Conservation (phyloP, 306 rosid species). For the Acmispon strigosus region DNA sequence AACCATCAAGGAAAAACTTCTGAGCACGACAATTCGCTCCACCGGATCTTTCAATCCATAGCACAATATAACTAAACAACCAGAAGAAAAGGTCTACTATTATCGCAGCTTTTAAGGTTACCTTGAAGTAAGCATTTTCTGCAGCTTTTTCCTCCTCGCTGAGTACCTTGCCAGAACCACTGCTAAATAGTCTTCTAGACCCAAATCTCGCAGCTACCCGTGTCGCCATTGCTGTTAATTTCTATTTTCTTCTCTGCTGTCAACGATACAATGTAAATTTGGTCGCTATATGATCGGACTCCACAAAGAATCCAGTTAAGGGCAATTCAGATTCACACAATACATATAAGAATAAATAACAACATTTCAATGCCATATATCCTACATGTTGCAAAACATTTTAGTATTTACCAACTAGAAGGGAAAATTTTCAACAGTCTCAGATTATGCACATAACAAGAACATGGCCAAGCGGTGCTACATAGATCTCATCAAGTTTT, state of each 20-base stretch:
- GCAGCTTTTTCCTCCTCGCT: constrained; percentile 87
- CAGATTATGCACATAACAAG: not conserved
- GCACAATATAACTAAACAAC: not conserved
- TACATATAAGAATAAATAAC: not conserved
- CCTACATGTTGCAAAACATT: not conserved
- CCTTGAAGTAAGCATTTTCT: constrained; percentile 77
- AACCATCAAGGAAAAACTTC: not conserved
- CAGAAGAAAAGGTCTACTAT: not conserved
- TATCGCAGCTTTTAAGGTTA: not conserved
- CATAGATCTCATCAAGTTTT: not conserved
- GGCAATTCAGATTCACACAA: not conserved
- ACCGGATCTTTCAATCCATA: not conserved
- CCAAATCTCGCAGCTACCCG: constrained; percentile 48
- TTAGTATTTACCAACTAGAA: not conserved
- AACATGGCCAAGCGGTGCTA: not conserved
- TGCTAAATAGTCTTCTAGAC: constrained; percentile 63
- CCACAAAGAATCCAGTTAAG: not conserved
- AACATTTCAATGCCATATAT: not conserved
- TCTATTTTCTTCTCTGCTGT: constrained; percentile 19
- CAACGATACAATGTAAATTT: not conserved
- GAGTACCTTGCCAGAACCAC: constrained; percentile 72
- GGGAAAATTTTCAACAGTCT: not conserved
- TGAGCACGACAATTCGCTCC: not conserved
- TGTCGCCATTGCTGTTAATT: constrained; percentile 46
- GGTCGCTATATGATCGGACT: not conserved